Conservation (phyloP, 2,329 filamentous ascomycete species). For the Aspergillus neoniger region DNA sequence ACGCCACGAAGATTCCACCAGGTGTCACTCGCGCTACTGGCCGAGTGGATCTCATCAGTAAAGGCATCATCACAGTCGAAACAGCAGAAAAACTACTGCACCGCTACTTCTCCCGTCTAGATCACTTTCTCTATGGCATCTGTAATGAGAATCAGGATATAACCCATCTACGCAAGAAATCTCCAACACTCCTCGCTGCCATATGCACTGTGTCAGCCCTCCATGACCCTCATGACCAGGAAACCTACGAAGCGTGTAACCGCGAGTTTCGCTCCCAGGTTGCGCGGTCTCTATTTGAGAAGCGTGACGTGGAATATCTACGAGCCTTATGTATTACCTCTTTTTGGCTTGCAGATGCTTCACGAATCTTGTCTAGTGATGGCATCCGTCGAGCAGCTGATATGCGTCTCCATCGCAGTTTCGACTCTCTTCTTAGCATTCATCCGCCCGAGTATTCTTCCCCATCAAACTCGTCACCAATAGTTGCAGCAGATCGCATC, state of each 20-base stretch:
- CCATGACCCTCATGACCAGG: slow-evolving; percentile 41
- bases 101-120: too few relatives aligned
- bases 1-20: too few relatives aligned
- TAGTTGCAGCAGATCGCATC: too few relatives aligned
- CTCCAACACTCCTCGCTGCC: too few relatives aligned
- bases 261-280: slow-evolving; percentile 51
- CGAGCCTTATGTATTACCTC: too few relatives aligned
- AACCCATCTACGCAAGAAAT: too few relatives aligned
- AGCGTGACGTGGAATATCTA: slow-evolving; percentile 38
- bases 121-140: too few relatives aligned
- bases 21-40: too few relatives aligned
- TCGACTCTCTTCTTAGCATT: slow-evolving; percentile 33
- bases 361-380: slow-evolving; percentile 38
- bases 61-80: too few relatives aligned
- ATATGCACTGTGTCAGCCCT: slow-evolving; percentile 37
- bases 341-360: slow-evolving; percentile 29
- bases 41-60: too few relatives aligned
- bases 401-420: slow-evolving; percentile 40
- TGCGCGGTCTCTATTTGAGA: slow-evolving; percentile 50
- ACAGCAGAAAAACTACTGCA: too few relatives aligned
- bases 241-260: slow-evolving; percentile 41
- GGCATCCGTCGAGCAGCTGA: slow-evolving; percentile 34
- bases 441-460: slow-evolving; percentile 6
- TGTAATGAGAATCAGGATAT: too few relatives aligned
- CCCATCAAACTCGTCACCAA: slow-evolving; percentile 14